Conservation (phyloP, 768 basidiomycete species). For the Trametes maxima region DNA sequence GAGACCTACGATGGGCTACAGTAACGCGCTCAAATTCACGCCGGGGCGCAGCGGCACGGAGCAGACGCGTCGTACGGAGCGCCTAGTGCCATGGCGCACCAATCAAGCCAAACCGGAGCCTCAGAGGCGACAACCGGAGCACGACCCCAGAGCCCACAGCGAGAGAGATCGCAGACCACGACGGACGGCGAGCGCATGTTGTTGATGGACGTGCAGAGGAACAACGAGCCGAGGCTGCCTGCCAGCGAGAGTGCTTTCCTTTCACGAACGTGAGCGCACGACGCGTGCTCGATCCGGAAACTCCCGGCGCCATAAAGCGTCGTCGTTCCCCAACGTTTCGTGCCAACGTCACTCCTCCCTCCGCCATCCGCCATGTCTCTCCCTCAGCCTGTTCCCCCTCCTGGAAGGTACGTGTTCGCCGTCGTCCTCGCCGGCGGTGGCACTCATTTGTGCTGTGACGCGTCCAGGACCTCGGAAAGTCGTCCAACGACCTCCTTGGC, state of each 20-base stretch:
- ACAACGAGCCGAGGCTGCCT: not conserved
- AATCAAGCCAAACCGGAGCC: not conserved
- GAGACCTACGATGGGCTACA: no score
- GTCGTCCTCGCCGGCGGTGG: conserved; percentile 1
- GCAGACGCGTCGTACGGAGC: conserved; percentile 7
- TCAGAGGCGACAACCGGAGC: no score
- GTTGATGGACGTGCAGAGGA: not conserved
- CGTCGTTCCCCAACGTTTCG: conserved; percentile 25
- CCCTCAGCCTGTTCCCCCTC: conserved; percentile 96
- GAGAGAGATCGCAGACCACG: no score
- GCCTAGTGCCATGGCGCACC: not conserved
- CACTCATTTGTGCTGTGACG: conserved; percentile 1
- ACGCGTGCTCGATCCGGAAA: conserved; percentile 26
- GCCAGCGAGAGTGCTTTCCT: not conserved
- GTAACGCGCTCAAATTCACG: not conserved
- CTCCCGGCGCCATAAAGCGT: conserved; percentile 32
- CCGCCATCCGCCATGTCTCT: conserved; percentile 74
- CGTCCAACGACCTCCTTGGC: conserved; percentile 89
- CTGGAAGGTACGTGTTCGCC: conserved; percentile 75
- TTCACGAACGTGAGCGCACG: conserved; percentile 19
- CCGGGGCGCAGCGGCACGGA: not conserved
- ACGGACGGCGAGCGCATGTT: not conserved
- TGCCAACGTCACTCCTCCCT: conserved; percentile 34
- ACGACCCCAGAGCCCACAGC: no score
- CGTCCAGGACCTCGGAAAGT: conserved; percentile 90